Evolutionary conservation across 129 eudicot species (phyloP).

Genomic region (Logfia minima): DNA sequence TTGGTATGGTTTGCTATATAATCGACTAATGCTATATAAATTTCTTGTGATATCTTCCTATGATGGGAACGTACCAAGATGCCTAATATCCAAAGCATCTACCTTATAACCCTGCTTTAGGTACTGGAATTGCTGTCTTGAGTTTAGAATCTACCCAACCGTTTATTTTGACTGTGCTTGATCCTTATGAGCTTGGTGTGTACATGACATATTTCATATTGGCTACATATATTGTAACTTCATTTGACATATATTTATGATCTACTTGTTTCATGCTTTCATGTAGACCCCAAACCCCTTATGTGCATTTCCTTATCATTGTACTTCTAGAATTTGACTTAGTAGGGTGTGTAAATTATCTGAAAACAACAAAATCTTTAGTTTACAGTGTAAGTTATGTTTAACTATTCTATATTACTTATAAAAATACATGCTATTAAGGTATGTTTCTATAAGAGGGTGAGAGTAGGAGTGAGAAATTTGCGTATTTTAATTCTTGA

Average conservation of each 20-base stretch:
- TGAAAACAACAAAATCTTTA: background rate
- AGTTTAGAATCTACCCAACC: background rate
- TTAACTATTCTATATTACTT: background rate
- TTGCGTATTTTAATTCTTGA: background rate
- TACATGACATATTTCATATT: slow-evolving; percentile 11
- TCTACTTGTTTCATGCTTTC: slow-evolving; percentile 12
- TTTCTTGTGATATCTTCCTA: background rate
- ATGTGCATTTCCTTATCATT: background rate
- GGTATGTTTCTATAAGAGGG: background rate
- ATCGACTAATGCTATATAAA: slow-evolving; percentile 13
- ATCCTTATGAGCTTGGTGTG: background rate
- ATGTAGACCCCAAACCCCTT: background rate
- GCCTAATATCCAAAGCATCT: background rate
- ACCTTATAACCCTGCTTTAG: slow-evolving; percentile 2
- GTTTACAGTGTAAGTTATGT: background rate
- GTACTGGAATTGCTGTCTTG: background rate
- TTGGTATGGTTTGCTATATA: slow-evolving; percentile 2
- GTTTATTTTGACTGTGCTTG: slow-evolving; percentile 8
- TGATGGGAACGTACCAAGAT: slow-evolving; percentile 19
- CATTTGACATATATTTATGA: background rate
- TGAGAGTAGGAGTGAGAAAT: background rate
- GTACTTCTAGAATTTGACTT: background rate
- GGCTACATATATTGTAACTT: background rate
- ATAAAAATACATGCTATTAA: background rate
- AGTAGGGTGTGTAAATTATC: background rate